A percentile compares a stretch with the other conserved stretches of the same genome.
Conservation (phyloP, 306 rosid species). For the Vigna nakashimae region DNA sequence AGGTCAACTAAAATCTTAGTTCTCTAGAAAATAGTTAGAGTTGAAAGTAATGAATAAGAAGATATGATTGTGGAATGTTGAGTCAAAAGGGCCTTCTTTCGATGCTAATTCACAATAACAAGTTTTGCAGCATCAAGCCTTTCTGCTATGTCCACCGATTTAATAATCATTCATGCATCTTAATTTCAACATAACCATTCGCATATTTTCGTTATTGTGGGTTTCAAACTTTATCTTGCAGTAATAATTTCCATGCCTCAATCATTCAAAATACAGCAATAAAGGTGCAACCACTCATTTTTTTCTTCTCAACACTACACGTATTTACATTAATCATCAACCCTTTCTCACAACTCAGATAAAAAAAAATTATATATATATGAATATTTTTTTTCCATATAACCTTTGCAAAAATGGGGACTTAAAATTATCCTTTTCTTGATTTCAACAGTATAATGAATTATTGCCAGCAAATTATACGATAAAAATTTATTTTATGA, state of each 20-base stretch:
- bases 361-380: too few species aligned
- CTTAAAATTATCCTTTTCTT: too few species aligned
- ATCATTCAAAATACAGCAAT: not conserved
- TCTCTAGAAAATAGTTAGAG: conserved; percentile 33
- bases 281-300: too few species aligned
- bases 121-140: conserved; percentile 19
- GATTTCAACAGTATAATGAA: too few species aligned
- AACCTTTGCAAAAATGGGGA: too few species aligned
- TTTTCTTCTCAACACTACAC: too few species aligned
- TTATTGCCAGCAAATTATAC: too few species aligned
- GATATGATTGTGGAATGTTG: conserved; percentile 47
- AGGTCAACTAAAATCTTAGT: conserved; percentile 48
- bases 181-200: conserved; percentile 5
- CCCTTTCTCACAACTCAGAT: too few species aligned
- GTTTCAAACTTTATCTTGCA: not conserved
- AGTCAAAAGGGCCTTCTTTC: conserved; percentile 44
- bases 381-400: too few species aligned
- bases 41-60: conserved; percentile 48
- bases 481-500: too few species aligned
- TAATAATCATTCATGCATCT: conserved; percentile 1
- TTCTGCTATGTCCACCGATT: not conserved
- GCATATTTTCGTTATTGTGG: not conserved
- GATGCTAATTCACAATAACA: conserved; percentile 19
- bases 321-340: too few species aligned
- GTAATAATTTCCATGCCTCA: conserved; percentile 25